Conservation (phyloP, 306 rosid species). For the Medicago lupulina region DNA sequence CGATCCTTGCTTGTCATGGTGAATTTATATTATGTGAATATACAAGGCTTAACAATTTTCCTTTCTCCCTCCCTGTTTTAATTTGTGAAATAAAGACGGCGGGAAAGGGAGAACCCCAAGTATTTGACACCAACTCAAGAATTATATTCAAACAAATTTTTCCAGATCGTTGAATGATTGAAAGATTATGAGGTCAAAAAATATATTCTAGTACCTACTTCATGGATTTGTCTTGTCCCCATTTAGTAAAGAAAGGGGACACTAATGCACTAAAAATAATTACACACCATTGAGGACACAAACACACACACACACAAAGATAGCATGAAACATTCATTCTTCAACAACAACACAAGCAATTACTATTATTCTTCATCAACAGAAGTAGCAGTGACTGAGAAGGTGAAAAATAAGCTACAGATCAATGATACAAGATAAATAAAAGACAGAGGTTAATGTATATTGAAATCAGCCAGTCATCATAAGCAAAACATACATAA, state of each 20-base stretch:
- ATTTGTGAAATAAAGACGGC: neutral
- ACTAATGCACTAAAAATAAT: neutral
- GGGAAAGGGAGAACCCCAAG: slow-evolving; percentile 9
- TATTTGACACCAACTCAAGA: slow-evolving; percentile 13
- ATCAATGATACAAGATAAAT: slow-evolving; percentile 23
- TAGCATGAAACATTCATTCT: neutral
- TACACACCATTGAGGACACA: neutral
- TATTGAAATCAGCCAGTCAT: neutral
- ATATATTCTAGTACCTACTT: neutral
- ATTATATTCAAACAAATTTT: neutral
- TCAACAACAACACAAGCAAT: slow-evolving; percentile 1
- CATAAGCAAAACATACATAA: slow-evolving; percentile 21
- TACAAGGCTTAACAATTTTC: slow-evolving; percentile 6
- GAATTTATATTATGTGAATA: slow-evolving; percentile 17
- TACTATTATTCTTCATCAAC: slow-evolving; percentile 22
- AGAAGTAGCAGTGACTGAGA: slow-evolving; percentile 2
- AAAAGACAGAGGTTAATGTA: neutral
- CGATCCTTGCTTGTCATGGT: slow-evolving; percentile 14
- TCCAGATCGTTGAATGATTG: neutral
- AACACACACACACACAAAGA: neutral
- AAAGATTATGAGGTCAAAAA: slow-evolving; percentile 12
- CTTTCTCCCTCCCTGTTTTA: neutral
- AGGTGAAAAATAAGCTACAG: slow-evolving; percentile 34
- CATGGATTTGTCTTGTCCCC: neutral
- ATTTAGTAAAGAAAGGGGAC: neutral